Evolutionary conservation across 2,329 filamentous ascomycete genomes (phyloP).

Genomic region (Colletotrichum chlorophyti): DNA sequence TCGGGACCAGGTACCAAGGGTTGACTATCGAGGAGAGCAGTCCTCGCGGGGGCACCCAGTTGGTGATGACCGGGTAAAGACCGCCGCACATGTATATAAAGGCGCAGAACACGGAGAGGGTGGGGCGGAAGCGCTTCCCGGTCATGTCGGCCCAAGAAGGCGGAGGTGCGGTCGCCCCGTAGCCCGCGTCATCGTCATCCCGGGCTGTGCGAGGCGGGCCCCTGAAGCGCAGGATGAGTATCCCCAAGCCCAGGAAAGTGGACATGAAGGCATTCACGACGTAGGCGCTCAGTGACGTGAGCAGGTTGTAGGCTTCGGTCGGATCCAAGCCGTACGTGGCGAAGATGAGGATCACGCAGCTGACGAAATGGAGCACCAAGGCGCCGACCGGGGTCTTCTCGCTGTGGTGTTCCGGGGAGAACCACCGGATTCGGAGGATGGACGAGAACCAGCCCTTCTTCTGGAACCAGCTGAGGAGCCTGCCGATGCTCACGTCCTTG

Average conservation of each 20-base stretch:
- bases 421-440: conserved; percentile 36
- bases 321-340: conserved; percentile 38
- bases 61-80: conserved; percentile 40
- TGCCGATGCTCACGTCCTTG: conserved; percentile 41
- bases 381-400: conserved; percentile 45
- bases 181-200: conserved; percentile 6
- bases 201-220: conserved; percentile 37
- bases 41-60: conserved; percentile 38
- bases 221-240: conserved; percentile 41
- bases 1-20: conserved; percentile 40
- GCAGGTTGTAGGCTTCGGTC: conserved; percentile 37
- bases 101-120: conserved; percentile 39
- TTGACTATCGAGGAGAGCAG: neutral
- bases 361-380: conserved; percentile 41
- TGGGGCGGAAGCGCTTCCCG: conserved; percentile 37
- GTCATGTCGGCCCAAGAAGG: conserved; percentile 41
- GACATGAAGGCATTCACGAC: conserved; percentile 44
- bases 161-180: conserved; percentile 23
- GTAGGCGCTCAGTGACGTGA: conserved; percentile 41
- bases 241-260: conserved; percentile 41
- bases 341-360: conserved; percentile 42
- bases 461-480: conserved; percentile 39
- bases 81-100: conserved; percentile 39
- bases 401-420: conserved; percentile 42
- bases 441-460: conserved; percentile 37